Evolutionary conservation across 2,329 filamentous ascomycete genomes (phyloP).

Genomic region (Trichoderma citrinoviride): DNA sequence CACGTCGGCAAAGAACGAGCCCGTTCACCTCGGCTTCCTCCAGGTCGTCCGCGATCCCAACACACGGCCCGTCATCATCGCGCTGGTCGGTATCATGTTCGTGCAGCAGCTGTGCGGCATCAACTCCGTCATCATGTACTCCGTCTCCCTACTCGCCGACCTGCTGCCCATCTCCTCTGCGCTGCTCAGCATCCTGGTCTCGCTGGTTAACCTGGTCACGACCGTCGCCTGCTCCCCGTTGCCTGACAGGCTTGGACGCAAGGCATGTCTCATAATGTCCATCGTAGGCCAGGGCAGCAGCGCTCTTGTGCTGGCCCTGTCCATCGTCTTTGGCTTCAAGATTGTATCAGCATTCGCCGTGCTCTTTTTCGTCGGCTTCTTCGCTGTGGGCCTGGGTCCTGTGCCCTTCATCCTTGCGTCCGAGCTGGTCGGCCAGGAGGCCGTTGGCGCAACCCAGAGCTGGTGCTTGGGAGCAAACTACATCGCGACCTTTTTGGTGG

Average conservation of each 20-base stretch:
- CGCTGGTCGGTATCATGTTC: slow-evolving; percentile 86
- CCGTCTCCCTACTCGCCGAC: slow-evolving; percentile 79
- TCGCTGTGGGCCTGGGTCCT: slow-evolving; percentile 85
- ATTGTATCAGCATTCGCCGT: slow-evolving; percentile 78
- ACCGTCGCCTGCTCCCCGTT: slow-evolving; percentile 80
- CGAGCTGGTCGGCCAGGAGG: slow-evolving; percentile 85
- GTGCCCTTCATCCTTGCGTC: slow-evolving; percentile 93
- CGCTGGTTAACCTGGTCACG: slow-evolving; percentile 78
- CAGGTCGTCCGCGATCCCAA: slow-evolving; percentile 64
- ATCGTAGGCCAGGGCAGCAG: slow-evolving; percentile 81
- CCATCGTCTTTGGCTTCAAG: slow-evolving; percentile 71
- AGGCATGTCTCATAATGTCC: slow-evolving; percentile 77
- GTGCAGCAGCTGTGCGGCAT: slow-evolving; percentile 91
- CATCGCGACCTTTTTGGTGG: slow-evolving; percentile 85
- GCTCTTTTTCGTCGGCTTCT: slow-evolving; percentile 82
- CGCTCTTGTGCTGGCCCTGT: slow-evolving; percentile 73
- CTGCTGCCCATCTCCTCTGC: slow-evolving; percentile 80
- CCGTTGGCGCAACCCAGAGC: slow-evolving; percentile 86
- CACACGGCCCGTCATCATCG: slow-evolving; percentile 72
- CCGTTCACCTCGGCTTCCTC: slow-evolving; percentile 56
- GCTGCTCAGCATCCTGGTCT: slow-evolving; percentile 83
- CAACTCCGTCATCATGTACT: slow-evolving; percentile 99
- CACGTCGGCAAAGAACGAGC: slow-evolving; percentile 21
- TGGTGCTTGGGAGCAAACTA: slow-evolving; percentile 87
- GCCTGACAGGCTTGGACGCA: slow-evolving; percentile 83